A percentile compares a stretch with the other conserved stretches of the same genome.
Evolutionary conservation across 2,329 filamentous ascomycete genomes (phyloP).

Genomic region (Acrodontium crateriforme): DNA sequence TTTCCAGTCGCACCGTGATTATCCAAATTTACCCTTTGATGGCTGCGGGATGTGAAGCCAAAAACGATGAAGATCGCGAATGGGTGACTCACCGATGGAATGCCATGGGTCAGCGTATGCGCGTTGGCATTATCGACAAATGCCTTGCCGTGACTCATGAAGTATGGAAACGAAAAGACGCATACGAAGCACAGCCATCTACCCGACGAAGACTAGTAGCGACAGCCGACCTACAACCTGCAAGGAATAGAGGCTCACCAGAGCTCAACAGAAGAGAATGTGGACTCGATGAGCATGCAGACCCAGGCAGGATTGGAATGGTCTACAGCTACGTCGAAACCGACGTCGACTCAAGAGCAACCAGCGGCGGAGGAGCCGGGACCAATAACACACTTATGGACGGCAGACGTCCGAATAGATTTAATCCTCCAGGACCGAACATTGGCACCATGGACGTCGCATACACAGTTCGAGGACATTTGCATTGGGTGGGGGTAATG

Average conservation of each 20-base stretch:
- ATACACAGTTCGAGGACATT: conserved; percentile 48
- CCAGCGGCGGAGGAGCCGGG: conserved; percentile 4
- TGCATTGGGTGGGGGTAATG: conserved; percentile 62
- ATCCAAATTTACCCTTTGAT: conserved; percentile 58
- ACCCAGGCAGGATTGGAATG: conserved; percentile 19
- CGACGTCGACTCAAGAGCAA: conserved; percentile 3
- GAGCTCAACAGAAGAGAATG: too few relatives aligned
- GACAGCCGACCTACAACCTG: conserved; percentile 22
- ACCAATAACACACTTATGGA: neutral
- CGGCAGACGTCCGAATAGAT: neutral
- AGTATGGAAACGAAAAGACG: conserved; percentile 52
- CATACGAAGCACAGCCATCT: conserved; percentile 26
- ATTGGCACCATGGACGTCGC: conserved; percentile 38
- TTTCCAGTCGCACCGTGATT: conserved; percentile 48
- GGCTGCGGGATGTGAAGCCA: conserved; percentile 51
- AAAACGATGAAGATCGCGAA: conserved; percentile 43
- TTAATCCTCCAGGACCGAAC: too few relatives aligned
- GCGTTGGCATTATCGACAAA: conserved; percentile 53
- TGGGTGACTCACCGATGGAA: conserved; percentile 53
- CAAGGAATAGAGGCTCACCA: conserved; percentile 13
- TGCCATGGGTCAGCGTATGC: conserved; percentile 46
- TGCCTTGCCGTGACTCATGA: conserved; percentile 51
- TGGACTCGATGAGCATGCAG: conserved; percentile 6
- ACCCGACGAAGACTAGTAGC: conserved; percentile 21
- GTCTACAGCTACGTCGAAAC: conserved; percentile 19